Evolutionary conservation across 129 eudicot genomes (phyloP).

Genomic region (Arctium lappa): DNA sequence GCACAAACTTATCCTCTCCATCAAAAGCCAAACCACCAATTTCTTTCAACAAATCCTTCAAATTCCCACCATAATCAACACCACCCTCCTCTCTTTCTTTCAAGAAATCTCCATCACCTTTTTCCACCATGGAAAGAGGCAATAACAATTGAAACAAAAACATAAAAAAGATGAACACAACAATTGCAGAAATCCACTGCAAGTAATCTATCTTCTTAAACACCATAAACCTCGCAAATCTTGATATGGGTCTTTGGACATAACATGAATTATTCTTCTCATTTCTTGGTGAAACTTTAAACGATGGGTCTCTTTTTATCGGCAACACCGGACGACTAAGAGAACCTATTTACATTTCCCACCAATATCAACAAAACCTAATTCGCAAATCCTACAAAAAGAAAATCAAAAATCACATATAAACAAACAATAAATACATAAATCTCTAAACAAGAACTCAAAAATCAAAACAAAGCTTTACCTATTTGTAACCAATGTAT

Average conservation of each 20-base stretch:
- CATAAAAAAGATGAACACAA: slow-evolving; percentile 42
- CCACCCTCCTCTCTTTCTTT: slow-evolving; percentile 7
- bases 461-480: background rate
- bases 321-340: slow-evolving; percentile 59
- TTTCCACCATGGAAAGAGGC: slow-evolving; percentile 30
- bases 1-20: slow-evolving; percentile 65
- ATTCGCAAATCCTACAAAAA: background rate
- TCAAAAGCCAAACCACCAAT: slow-evolving; percentile 66
- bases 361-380: background rate
- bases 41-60: slow-evolving; percentile 26
- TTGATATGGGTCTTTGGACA: slow-evolving; percentile 70
- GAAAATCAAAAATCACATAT: background rate
- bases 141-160: slow-evolving; percentile 36
- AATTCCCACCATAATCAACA: slow-evolving; percentile 18
- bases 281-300: slow-evolving; percentile 33
- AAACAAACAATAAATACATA: background rate
- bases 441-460: background rate
- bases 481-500: background rate
- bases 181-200: slow-evolving; percentile 71
- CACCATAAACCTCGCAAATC: slow-evolving; percentile 57
- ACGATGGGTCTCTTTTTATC: slow-evolving; percentile 49
- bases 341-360: slow-evolving; percentile 68
- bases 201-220: slow-evolving; percentile 66
- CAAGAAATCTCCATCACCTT: slow-evolving; percentile 28
- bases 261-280: slow-evolving; percentile 15